Evolutionary conservation across 768 basidiomycete genomes (phyloP), one percentile per base, ranked within the genome.

Genomic region (Pisolithus marmoratus): DNA sequence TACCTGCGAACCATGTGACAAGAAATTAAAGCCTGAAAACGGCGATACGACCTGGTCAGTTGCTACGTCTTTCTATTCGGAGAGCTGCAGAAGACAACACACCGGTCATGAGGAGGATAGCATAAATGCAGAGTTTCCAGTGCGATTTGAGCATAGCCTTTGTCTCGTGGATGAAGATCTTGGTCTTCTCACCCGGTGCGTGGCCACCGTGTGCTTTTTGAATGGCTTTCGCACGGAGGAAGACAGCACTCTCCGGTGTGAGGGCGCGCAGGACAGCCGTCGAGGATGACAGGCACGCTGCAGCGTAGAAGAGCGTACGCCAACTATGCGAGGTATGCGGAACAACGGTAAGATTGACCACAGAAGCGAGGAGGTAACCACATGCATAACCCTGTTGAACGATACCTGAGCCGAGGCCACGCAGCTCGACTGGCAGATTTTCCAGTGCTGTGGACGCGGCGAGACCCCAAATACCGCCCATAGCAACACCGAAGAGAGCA

Each of bases 401-500:
- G 46, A 95, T 70, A 12, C 94, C 94, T 19, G 83, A 85, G 3
- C 83, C 85, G 2, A 96, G 70, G n/a, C 95, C 95, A 65, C 94
- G 87, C 14, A 83, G 78, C 61, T 90, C 87, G 34, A 88, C 83
- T 0, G 94, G 94, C 8, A 95, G 77, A 63, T 90, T 94, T 66
- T 96, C 94, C 37, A 96, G 83, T 0, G 88, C 84, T 0, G 88
- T 93, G 0, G 90, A 78, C 1, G 88, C 75, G 0, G 90, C 80
- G 27, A 92, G 72, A 17, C 92, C 91, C 91, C 93, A 95, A 41
- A 95, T 79, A 0, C 90, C 90, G 27, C 90, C 90, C 90, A 93
- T 91, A 0, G 83, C 85, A 48, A 93, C 79, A 54, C 91, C 91
- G 63, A 94, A 94, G 43, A 96, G 75, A 2, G 84, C 79, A 6